Evolutionary conservation across 2,329 filamentous ascomycete genomes (phyloP).

Genomic region (Alternaria postmessia): DNA sequence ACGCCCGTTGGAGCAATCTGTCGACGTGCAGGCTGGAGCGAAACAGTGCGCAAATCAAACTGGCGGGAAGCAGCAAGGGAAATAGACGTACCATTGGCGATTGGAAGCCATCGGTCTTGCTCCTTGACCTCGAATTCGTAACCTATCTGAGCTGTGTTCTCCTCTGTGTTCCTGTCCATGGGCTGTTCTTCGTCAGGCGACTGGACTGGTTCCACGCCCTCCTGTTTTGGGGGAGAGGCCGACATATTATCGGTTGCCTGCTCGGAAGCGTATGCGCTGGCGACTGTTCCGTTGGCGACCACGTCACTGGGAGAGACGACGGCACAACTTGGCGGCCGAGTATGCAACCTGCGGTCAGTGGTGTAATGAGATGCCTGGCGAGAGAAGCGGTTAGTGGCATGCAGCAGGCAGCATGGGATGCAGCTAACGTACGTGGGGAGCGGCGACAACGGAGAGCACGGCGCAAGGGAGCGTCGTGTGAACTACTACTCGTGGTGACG

Average conservation of each 20-base stretch:
- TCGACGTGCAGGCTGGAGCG: slow-evolving; percentile 49
- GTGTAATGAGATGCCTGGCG: slow-evolving; percentile 44
- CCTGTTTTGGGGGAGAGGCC: slow-evolving; percentile 87
- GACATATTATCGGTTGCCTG: slow-evolving; percentile 70
- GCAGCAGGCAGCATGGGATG: slow-evolving; percentile 30
- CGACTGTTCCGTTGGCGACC: slow-evolving; percentile 52
- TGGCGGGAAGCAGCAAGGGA: slow-evolving; percentile 37
- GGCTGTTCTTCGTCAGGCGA: slow-evolving; percentile 92
- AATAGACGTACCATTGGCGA: slow-evolving; percentile 95
- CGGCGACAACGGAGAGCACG: slow-evolving; percentile 15
- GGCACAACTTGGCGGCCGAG: slow-evolving; percentile 44
- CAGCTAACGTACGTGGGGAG: slow-evolving; percentile 34
- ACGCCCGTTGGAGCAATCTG: slow-evolving; percentile 57
- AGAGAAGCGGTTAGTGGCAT: slow-evolving; percentile 46
- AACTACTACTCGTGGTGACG: slow-evolving; percentile 7
- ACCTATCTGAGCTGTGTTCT: slow-evolving; percentile 77
- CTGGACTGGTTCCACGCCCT: slow-evolving; percentile 89
- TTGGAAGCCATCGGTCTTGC: slow-evolving; percentile 98
- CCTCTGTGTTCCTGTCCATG: slow-evolving; percentile 84
- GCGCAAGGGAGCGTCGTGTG: slow-evolving; percentile 27
- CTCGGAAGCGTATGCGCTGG: slow-evolving; percentile 59
- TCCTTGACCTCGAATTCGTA: slow-evolving; percentile 99
- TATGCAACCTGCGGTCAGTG: slow-evolving; percentile 40
- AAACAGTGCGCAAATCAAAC: slow-evolving; percentile 50
- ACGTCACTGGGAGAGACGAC: slow-evolving; percentile 47